Evolutionary conservation across 768 basidiomycete species (phyloP), one percentile per base, ranked within the genome.

Genomic region (Leccinum pellstonianum): DNA sequence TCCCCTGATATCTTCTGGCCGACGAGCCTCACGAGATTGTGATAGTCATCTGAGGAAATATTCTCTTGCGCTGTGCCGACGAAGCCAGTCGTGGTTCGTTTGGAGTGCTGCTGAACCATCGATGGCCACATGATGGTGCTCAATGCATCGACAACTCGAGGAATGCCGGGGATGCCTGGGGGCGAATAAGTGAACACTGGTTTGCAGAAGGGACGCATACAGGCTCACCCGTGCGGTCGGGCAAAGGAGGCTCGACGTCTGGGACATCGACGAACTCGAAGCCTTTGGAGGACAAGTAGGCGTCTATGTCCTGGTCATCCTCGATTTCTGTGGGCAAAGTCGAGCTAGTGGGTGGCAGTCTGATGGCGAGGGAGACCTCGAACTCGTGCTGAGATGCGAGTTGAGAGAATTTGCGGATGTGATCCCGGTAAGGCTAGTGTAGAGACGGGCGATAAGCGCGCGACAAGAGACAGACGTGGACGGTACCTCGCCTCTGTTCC

Each of bases 81-180:
- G 29, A 50, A 47, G 37, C 43, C 49, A 27, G 55, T 23, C n/a
- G 51, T 37, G 15, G 12, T 31, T 3, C 57, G 50, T 49, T 60
- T 62, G 50, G 58, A 55, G 27, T 55, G 31, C 38, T 59, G 64
- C 4, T 56, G 66, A 50, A 82, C 74, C 83, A 94, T 86, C 0
- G 87, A 88, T 4, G 91, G 87, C 91, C 91, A 94, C 87, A 93
- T 91, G 66, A 94, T 84, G 1, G 92, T 92, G 71, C 90, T 87
- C 48, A 94, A 76, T 11, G 91, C 89, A 67, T 92, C 90, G 19
- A 90, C 65, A 8, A 92, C 85, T 25, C 92, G 85, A 31, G 84
- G 81, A 35, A 91, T 80, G 12, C 82, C 82, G 15, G 69, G 81
- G 54, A 84, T 78, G 17, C 75, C 85, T 84, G 51, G 37, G 53